phyloP scores from a whole-genome alignment of 495 filamentous ascomycete genomes.

The Aspergillus leporis region DNA sequence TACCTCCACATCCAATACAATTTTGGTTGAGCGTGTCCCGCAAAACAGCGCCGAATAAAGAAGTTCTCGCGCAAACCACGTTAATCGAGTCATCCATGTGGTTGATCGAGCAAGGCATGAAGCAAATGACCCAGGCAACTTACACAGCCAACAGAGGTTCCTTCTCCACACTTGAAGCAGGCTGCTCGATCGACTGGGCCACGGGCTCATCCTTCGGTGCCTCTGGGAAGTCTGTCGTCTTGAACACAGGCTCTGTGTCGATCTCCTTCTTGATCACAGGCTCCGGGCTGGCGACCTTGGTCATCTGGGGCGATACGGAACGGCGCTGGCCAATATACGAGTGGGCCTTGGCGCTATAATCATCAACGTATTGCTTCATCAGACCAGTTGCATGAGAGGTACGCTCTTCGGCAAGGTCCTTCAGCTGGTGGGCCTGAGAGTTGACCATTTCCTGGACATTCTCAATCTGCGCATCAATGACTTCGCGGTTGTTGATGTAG shows the following conservation, averaged over 20 bases:
- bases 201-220: constrained; percentile 59
- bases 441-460: constrained; percentile 70
- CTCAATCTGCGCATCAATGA: constrained; percentile 83
- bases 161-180: constrained; percentile 23
- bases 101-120: constrained; percentile 7
- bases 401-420: constrained; percentile 77
- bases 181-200: constrained; percentile 29
- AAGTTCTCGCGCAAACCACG: background rate
- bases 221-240: constrained; percentile 61
- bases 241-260: constrained; percentile 53
- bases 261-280: constrained; percentile 47
- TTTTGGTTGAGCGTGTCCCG: constrained; percentile 10
- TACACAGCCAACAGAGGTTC: constrained; percentile 42
- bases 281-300: constrained; percentile 32
- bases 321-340: constrained; percentile 61
- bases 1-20: constrained; percentile 12
- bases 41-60: constrained; percentile 10
- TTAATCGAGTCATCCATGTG: background rate
- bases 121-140: background rate
- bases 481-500: constrained; percentile 90
- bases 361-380: constrained; percentile 77
- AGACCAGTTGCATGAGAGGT: constrained; percentile 73
- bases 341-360: constrained; percentile 84
- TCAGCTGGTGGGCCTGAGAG: constrained; percentile 79
- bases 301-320: constrained; percentile 47